Evolutionary conservation across 345 rosid genomes (phyloP).

Genomic region (Firmiana major): DNA sequence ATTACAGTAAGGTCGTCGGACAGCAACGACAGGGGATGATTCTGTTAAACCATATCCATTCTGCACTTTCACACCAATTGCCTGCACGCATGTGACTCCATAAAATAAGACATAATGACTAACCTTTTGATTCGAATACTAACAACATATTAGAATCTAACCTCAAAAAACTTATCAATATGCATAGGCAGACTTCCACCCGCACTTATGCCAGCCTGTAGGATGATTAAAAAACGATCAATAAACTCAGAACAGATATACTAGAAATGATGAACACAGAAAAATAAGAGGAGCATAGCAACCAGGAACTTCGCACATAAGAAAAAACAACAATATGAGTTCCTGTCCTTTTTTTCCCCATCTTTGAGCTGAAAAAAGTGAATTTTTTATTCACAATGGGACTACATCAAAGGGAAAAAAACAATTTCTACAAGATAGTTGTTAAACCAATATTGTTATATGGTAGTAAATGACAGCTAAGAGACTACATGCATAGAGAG

Average conservation of each 20-base stretch:
- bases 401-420: too few species aligned
- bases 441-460: too few species aligned
- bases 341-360: background rate
- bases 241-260: background rate
- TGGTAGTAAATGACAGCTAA: too few species aligned
- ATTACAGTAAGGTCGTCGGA: constrained; percentile 57
- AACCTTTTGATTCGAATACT: constrained; percentile 7
- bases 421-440: too few species aligned
- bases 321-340: background rate
- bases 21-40: constrained; percentile 83
- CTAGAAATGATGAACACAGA: background rate
- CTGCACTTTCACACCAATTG: constrained; percentile 76
- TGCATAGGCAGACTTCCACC: constrained; percentile 90
- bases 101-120: constrained; percentile 1
- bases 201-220: constrained; percentile 91
- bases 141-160: constrained; percentile 26
- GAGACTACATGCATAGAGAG: too few species aligned
- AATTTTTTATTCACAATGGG: too few species aligned
- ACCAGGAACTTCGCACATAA: background rate
- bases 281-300: background rate
- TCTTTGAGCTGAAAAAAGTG: too few species aligned
- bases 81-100: constrained; percentile 40
- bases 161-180: constrained; percentile 93
- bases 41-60: constrained; percentile 96
- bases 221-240: constrained; percentile 1